These are phyloP conservation scores for Ceratobasidium sp. DNA, from an alignment of 1,284 basidiomycete species.

Conservation along the genomic window DNA sequence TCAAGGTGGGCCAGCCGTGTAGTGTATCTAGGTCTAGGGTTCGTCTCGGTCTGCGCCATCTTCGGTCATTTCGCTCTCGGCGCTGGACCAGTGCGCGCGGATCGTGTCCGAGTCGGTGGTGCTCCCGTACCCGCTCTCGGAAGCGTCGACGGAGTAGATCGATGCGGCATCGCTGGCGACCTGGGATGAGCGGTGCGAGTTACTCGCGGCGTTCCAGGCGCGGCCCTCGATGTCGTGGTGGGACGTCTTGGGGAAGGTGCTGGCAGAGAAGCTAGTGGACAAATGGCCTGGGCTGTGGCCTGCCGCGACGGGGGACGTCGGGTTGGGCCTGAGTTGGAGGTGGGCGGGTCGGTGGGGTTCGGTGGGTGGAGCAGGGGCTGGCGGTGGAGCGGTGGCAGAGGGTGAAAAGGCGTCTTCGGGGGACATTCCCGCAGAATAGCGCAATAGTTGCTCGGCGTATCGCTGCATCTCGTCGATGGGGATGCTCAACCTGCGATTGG, in stretches of 20 bases:
- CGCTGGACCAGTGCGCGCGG: constrained; percentile 22
- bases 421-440: constrained; percentile 49
- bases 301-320: neutral
- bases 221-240: constrained; percentile 27
- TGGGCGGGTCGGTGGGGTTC: constrained; percentile 23
- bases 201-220: constrained; percentile 18
- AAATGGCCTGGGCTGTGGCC: constrained; percentile 20
- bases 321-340: constrained; percentile 19
- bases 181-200: neutral
- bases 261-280: constrained; percentile 26
- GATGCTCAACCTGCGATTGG: constrained; percentile 65
- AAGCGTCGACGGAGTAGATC: constrained; percentile 34
- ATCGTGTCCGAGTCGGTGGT: constrained; percentile 32
- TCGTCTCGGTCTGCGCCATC: constrained; percentile 13
- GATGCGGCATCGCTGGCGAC: constrained; percentile 22
- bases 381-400: constrained; percentile 38
- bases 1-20: neutral
- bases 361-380: constrained; percentile 4
- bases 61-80: constrained; percentile 30
- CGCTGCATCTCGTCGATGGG: constrained; percentile 91
- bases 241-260: constrained; percentile 5
- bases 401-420: constrained; percentile 32
- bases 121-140: constrained; percentile 31
- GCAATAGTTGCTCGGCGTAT: constrained; percentile 86
- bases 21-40: constrained; percentile 2